These are phyloP conservation scores for Leucocoprinus sp. DNA, from an alignment of 768 basidiomycete species.

Conservation along the genomic window DNA sequence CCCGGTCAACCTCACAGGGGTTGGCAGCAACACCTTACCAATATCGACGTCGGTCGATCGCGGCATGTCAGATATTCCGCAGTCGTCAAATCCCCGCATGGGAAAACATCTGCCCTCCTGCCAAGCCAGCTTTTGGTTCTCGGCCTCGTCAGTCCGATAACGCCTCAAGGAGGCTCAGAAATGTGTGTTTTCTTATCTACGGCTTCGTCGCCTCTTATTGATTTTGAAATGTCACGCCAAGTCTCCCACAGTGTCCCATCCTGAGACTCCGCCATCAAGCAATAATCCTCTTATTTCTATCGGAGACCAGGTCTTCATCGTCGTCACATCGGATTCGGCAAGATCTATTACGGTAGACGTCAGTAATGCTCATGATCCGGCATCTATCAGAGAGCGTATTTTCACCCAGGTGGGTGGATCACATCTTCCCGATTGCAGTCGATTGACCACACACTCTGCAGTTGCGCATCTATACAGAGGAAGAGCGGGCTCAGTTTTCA, in stretches of 20 bases:
- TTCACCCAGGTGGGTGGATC: slow-evolving; percentile 57
- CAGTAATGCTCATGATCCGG: slow-evolving; percentile 52
- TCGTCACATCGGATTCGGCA: slow-evolving; percentile 74
- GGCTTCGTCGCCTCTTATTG: slow-evolving; percentile 18
- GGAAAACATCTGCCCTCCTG: slow-evolving; percentile 26
- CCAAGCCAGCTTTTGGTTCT: slow-evolving; percentile 26
- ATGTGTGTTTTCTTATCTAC: slow-evolving; percentile 21
- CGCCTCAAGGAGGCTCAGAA: slow-evolving; percentile 22
- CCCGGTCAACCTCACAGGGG: slow-evolving; percentile 4
- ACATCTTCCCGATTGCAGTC: slow-evolving; percentile 4
- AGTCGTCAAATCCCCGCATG: slow-evolving; percentile 19
- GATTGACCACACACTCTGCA: slow-evolving; percentile 20
- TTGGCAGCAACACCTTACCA: background rate
- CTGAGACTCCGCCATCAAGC: slow-evolving; percentile 25
- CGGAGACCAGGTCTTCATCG: slow-evolving; percentile 41
- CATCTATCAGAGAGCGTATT: slow-evolving; percentile 71
- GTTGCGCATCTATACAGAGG: slow-evolving; percentile 81
- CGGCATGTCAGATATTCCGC: slow-evolving; percentile 5
- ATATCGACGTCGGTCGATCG: slow-evolving; percentile 10
- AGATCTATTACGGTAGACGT: slow-evolving; percentile 68
- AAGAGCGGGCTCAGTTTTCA: slow-evolving; percentile 60
- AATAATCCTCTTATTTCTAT: slow-evolving; percentile 14
- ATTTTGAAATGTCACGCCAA: slow-evolving; percentile 16
- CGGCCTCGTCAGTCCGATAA: slow-evolving; percentile 17
- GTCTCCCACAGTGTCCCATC: slow-evolving; percentile 33